Evolutionary conservation across 805 yeast species (phyloP).

Genomic region (Sungouiella thailandica): DNA sequence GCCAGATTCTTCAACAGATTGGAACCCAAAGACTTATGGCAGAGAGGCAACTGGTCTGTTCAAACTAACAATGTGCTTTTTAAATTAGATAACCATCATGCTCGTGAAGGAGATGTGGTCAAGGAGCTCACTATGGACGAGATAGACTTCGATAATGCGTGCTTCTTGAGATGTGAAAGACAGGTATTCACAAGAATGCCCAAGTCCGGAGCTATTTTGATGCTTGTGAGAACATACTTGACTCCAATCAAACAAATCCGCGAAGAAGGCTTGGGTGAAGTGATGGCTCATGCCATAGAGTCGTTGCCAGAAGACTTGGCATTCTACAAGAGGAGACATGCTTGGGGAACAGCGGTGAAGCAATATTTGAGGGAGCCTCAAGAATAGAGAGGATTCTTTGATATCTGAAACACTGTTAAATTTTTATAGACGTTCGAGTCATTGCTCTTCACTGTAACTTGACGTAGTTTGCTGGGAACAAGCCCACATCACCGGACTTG

Average conservation of each 20-base stretch:
- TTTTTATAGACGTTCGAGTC: not conserved
- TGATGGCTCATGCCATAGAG: constrained; percentile 30
- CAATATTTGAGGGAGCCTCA: not conserved
- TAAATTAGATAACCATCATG: constrained; percentile 43
- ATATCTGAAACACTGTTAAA: not conserved
- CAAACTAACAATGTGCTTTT: constrained; percentile 54
- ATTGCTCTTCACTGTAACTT: constrained; percentile 13
- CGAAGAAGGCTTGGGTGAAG: constrained; percentile 28
- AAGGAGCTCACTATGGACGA: constrained; percentile 30
- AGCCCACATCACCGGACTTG: constrained; percentile 66
- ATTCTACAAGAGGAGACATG: constrained; percentile 29
- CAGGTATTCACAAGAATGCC: constrained; percentile 35
- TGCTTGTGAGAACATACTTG: constrained; percentile 35
- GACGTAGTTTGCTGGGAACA: constrained; percentile 92
- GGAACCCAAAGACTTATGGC: constrained; percentile 50
- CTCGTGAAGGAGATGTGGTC: constrained; percentile 29
- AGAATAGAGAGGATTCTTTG: no score
- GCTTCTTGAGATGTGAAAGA: constrained; percentile 33
- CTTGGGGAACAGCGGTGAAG: constrained; percentile 35
- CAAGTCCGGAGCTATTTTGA: constrained; percentile 27
- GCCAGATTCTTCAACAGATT: constrained; percentile 57
- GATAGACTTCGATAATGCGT: constrained; percentile 30
- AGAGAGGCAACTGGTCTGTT: constrained; percentile 65
- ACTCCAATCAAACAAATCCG: constrained; percentile 27
- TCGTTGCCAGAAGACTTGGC: constrained; percentile 35